phyloP scores from a whole-genome alignment of 75 land plant genomes.

The Ceratopteris richardii region DNA sequence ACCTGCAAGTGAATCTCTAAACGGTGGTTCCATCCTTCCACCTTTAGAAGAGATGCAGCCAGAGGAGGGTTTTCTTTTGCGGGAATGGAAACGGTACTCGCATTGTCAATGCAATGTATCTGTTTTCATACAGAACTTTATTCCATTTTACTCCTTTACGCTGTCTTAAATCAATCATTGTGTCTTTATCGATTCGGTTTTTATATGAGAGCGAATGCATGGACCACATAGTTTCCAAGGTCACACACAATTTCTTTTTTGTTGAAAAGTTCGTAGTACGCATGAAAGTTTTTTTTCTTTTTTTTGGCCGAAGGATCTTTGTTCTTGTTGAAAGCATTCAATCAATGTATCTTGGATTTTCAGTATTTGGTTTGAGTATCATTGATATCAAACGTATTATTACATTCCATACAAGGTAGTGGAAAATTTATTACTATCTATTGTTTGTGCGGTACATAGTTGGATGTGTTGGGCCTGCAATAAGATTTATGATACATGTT shows the following conservation, averaged over 20 bases:
- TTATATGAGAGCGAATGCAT: background rate
- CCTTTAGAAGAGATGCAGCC: conserved; percentile 54
- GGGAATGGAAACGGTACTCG: conserved; percentile 67
- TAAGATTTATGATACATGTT: no score
- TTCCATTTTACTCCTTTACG: background rate
- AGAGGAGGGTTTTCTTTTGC: conserved; percentile 53
- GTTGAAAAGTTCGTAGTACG: background rate
- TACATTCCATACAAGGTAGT: no score
- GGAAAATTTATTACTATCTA: no score
- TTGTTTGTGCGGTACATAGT: no score
- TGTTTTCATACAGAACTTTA: background rate
- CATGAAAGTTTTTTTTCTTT: no score
- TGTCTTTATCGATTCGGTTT: background rate
- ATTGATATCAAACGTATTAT: no score
- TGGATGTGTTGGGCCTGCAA: no score
- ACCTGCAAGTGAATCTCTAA: conserved; percentile 6
- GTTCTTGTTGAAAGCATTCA: no score
- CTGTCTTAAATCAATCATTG: background rate
- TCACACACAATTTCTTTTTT: background rate
- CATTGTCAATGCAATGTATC: background rate
- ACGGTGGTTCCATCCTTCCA: conserved; percentile 46
- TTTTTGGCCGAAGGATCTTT: no score
- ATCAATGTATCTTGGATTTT: no score
- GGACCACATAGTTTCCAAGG: background rate
- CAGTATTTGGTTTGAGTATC: no score